Percentiles rank a stretch among this genome's conserved stretches.
phyloP scores from a whole-genome alignment of 1,284 basidiomycete genomes.

The Ceratobasidium theobromae region DNA sequence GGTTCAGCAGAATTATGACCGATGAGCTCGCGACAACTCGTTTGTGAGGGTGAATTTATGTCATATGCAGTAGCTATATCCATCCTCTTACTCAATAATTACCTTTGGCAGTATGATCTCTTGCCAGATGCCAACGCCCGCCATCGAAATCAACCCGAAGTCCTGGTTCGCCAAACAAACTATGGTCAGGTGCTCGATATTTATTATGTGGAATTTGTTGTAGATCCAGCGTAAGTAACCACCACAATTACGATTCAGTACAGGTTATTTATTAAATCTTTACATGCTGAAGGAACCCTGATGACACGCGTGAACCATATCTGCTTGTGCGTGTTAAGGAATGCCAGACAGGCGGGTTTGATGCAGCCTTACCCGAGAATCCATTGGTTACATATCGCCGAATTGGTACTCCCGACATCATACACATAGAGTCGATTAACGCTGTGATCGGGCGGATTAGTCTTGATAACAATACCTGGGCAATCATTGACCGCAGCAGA shows the following conservation, averaged over 20 bases:
- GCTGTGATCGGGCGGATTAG: constrained; percentile 2
- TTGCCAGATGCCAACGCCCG: not conserved
- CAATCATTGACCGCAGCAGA: constrained; percentile 11
- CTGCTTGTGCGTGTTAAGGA: not conserved
- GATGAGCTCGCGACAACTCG: not conserved
- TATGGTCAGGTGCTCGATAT: constrained; percentile 9
- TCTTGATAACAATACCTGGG: constrained; percentile 1
- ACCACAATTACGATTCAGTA: not conserved
- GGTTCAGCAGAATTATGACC: not conserved
- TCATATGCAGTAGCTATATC: not conserved
- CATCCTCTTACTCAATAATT: not conserved
- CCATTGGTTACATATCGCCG: not conserved
- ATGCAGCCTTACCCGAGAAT: not conserved
- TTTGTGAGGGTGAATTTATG: constrained; percentile 1
- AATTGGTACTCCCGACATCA: not conserved
- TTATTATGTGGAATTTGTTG: not conserved
- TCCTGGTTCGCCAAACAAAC: not conserved
- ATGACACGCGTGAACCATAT: not conserved
- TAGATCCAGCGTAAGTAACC: not conserved
- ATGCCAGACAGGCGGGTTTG: not conserved
- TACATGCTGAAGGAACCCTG: not conserved
- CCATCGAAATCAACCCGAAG: not conserved
- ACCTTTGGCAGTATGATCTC: not conserved
- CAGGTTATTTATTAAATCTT: not conserved
- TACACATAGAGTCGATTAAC: not conserved